Evolutionary conservation across 2,329 filamentous ascomycete species (phyloP).

Genomic region (Pseudogymnoascus sp.): DNA sequence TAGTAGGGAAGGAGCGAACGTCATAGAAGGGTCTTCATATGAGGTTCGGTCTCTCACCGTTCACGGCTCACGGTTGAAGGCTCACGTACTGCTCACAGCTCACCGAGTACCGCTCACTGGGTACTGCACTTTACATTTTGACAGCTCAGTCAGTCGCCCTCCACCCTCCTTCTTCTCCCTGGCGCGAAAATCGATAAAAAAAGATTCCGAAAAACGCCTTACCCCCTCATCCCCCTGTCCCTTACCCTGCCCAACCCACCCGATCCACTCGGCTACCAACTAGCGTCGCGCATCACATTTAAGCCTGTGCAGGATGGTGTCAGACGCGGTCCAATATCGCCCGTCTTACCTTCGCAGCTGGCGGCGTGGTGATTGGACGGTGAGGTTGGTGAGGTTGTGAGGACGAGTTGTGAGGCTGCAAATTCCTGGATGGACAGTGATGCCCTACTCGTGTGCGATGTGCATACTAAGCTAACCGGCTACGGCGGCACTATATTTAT

Average conservation of each 20-base stretch:
- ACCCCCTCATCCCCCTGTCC: not conserved
- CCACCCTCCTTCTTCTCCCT: not conserved
- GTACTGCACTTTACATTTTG: not conserved
- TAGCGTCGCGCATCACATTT: not conserved
- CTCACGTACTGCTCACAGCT: not conserved
- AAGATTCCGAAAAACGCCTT: not conserved
- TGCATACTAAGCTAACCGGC: no score
- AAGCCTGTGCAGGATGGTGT: not conserved
- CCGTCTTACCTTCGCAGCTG: not conserved
- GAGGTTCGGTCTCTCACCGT: not conserved
- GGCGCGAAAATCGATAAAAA: constrained; percentile 2
- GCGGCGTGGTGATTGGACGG: not conserved
- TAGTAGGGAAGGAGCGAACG: not conserved
- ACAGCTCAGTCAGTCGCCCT: not conserved
- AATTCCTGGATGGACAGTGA: not conserved
- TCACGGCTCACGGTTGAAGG: not conserved
- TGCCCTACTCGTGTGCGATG: not conserved
- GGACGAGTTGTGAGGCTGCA: not conserved
- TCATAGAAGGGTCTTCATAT: not conserved
- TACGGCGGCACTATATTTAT: not conserved
- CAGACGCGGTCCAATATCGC: not conserved
- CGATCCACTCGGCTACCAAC: not conserved
- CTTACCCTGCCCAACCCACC: not conserved
- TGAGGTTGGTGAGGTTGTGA: not conserved
- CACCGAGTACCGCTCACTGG: no score